A percentile compares a stretch with the other conserved stretches of the same genome.
These are phyloP conservation scores for Cordyceps javanica DNA, from an alignment of 2,329 filamentous ascomycete genomes.

Conservation along the genomic window DNA sequence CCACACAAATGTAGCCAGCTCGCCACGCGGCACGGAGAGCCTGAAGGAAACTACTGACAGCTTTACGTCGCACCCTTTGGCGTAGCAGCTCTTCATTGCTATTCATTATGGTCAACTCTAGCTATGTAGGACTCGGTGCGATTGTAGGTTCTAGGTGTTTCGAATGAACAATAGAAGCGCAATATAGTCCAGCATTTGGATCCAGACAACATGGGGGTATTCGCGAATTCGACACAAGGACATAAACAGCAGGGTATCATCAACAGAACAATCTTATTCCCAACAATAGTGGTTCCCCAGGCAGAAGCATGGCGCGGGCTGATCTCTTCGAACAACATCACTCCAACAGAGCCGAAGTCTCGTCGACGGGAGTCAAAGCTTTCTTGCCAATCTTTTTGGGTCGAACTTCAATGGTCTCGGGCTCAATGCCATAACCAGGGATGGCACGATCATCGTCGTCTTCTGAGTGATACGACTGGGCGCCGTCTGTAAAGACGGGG, in stretches of 20 bases:
- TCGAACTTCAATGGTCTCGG: conserved; percentile 2
- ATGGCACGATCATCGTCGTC: not conserved
- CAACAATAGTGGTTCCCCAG: not conserved
- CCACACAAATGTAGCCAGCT: no score
- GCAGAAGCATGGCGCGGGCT: not conserved
- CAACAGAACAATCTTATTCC: not conserved
- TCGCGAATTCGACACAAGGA: not conserved
- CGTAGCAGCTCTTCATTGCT: not conserved
- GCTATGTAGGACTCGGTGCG: not conserved
- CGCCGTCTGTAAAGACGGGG: conserved; percentile 11
- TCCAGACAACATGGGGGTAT: not conserved
- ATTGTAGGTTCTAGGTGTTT: not conserved
- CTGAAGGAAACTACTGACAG: no score
- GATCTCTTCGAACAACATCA: not conserved
- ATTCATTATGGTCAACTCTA: not conserved
- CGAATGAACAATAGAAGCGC: not conserved
- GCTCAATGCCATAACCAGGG: not conserved
- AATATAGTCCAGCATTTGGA: not conserved
- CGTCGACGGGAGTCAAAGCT: not conserved
- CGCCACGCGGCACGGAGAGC: no score
- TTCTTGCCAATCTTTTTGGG: conserved; percentile 9
- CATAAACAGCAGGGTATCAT: not conserved
- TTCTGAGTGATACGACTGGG: conserved; percentile 9
- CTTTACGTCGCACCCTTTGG: no score
- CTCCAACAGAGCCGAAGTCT: conserved; percentile 6